Evolutionary conservation across 805 yeast genomes (phyloP), one percentile per base, ranked within the genome.

Genomic region (Komagataella ulmi): DNA sequence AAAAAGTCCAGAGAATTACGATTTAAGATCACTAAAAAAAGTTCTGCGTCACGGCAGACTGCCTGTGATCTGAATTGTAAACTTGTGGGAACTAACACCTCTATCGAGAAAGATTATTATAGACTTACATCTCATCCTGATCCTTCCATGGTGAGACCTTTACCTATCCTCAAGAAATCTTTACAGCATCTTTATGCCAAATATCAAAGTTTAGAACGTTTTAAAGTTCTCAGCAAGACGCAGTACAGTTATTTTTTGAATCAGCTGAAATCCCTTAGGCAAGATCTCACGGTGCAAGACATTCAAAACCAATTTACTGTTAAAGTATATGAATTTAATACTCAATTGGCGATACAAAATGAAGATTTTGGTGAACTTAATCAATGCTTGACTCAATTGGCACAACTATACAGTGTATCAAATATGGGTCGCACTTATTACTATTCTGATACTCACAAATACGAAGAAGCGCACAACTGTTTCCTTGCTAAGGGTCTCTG

Each of bases 311-410:
- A 77, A 47, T 86, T 93, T 61, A 79, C 97, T 0, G 77, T 88
- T 5, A 61, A 68, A 51, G 96, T 88, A 0, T 91, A 93, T 65
- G 93, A 88, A 65, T 75, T 81, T 2, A 95, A 91, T 65, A 93
- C 93, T 3, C 77, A 89, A 49, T 70, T 90, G n/a, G 95, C 97
- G 0, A 74, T 91, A 44, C 85, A 81, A 57, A 82, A 85, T 61
- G 75, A 77, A 45, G 99, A 91, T 65, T 67, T 91, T 55, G 97
- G 97, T 7, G 98, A 93, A 65, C 89, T 86, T 64, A 93, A 93
- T 68, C 97, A 91, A 64, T 93, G 98, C 63, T 95, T 86, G 65
- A 80, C 95, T 14, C 88, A 88, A 59, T 67, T 93, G 50, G 78
- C 78, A 55, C 71, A 75, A 47, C 68, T 90, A 21, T 90, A 84